Percentiles rank a stretch among this genome's conserved stretches.
These are phyloP conservation scores for Ogataea nitratoaversa DNA, from an alignment of 805 yeast species.

Conservation along the genomic window DNA sequence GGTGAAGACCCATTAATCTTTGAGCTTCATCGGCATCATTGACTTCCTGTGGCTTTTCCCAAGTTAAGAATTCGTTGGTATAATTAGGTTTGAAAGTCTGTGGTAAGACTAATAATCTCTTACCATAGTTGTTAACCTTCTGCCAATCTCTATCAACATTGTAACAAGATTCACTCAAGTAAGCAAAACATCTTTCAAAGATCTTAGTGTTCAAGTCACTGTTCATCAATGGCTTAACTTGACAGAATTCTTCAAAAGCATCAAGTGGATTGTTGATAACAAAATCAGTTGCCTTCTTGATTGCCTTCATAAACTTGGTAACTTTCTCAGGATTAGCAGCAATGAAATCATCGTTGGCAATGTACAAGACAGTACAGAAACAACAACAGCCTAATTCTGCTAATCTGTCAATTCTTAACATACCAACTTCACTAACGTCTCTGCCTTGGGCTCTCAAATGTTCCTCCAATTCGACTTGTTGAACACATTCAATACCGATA, in stretches of 20 bases:
- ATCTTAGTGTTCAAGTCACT: conserved; percentile 38
- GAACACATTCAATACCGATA: conserved; percentile 56
- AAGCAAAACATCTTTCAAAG: conserved; percentile 52
- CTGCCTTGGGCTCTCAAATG: conserved; percentile 40
- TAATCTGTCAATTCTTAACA: conserved; percentile 52
- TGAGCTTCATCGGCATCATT: conserved; percentile 46
- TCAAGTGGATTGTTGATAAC: conserved; percentile 39
- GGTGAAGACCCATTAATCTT: conserved; percentile 42
- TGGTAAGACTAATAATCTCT: conserved; percentile 49
- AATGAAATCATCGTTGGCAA: conserved; percentile 47
- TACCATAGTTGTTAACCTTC: conserved; percentile 52
- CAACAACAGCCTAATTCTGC: conserved; percentile 59
- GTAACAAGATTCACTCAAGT: conserved; percentile 47
- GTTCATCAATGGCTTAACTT: conserved; percentile 45
- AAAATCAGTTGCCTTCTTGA: conserved; percentile 48
- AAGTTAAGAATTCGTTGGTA: conserved; percentile 45
- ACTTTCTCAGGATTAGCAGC: conserved; percentile 44
- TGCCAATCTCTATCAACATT: conserved; percentile 56
- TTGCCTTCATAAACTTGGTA: conserved; percentile 40
- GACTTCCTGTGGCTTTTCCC: conserved; percentile 47
- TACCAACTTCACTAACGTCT: conserved; percentile 43
- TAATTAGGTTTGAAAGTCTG: conserved; percentile 46
- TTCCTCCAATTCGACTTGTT: conserved; percentile 54
- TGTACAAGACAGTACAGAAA: conserved; percentile 53
- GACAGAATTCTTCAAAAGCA: conserved; percentile 43